Conservation (phyloP, 805 yeast species). For the Millerozyma miso region DNA sequence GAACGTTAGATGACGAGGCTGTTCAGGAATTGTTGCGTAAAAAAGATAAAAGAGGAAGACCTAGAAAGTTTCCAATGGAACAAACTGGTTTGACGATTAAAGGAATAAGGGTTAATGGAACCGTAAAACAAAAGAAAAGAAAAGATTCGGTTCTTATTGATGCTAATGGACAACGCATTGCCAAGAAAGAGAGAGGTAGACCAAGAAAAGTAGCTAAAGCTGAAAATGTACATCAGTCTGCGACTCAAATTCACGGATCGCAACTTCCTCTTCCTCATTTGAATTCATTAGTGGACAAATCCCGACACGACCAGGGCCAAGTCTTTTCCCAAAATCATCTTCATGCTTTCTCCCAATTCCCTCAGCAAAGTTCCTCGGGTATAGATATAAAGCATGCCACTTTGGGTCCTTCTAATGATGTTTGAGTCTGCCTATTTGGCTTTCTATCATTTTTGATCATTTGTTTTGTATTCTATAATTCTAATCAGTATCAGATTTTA, state of each 20-base stretch:
- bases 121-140: conserved; percentile 14
- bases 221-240: background rate
- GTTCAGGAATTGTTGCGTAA: conserved; percentile 31
- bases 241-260: background rate
- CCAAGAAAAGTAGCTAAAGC: conserved; percentile 8
- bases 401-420: background rate
- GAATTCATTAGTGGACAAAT: background rate
- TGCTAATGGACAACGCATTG: conserved; percentile 6
- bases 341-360: background rate
- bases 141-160: conserved; percentile 3
- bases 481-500: background rate
- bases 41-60: conserved; percentile 48
- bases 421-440: background rate
- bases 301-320: background rate
- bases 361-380: background rate
- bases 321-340: background rate
- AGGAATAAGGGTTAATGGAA: conserved; percentile 39
- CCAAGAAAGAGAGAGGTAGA: conserved; percentile 12
- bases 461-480: background rate
- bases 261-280: conserved; percentile 1
- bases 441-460: background rate
- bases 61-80: conserved; percentile 47
- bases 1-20: conserved; percentile 28
- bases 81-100: conserved; percentile 42
- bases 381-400: background rate